Evolutionary conservation across 1,139 yeast genomes (phyloP).

Genomic region (Scheffersomyces parashehatae): DNA sequence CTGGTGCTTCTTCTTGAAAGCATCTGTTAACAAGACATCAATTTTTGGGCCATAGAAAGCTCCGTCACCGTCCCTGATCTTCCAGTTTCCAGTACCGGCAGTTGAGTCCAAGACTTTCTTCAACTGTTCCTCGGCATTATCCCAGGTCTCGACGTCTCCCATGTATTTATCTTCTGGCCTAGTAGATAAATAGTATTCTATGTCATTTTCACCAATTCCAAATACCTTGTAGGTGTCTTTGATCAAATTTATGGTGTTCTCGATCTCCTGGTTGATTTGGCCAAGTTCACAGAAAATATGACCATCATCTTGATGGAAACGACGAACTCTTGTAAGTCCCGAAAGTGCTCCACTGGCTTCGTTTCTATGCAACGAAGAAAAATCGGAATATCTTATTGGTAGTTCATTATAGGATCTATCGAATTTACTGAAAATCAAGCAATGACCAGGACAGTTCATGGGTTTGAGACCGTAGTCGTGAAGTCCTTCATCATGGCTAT

Average conservation of each 20-base stretch:
- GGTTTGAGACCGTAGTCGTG: constrained; percentile 87
- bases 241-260: constrained; percentile 70
- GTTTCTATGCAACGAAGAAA: constrained; percentile 91
- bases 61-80: constrained; percentile 86
- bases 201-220: constrained; percentile 55
- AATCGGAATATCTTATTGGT: constrained; percentile 89
- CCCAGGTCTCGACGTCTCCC: constrained; percentile 84
- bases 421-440: constrained; percentile 76
- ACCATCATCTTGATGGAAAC: constrained; percentile 98
- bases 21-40: constrained; percentile 84
- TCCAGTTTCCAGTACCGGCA: constrained; percentile 63
- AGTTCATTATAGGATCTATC: constrained; percentile 88
- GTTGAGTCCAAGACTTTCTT: constrained; percentile 60
- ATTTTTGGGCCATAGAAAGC: constrained; percentile 98
- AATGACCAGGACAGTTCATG: constrained; percentile 99
- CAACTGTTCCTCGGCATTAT: constrained; percentile 75
- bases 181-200: constrained; percentile 79
- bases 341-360: constrained; percentile 94
- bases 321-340: constrained; percentile 91
- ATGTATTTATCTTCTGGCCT: constrained; percentile 82
- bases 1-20: constrained; percentile 81
- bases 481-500: constrained; percentile 17
- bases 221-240: constrained; percentile 78
- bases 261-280: constrained; percentile 80
- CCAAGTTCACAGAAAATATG: constrained; percentile 88